These are phyloP conservation scores for Tuber magnatum DNA, from an alignment of 495 filamentous ascomycete species.

Conservation along the genomic window DNA sequence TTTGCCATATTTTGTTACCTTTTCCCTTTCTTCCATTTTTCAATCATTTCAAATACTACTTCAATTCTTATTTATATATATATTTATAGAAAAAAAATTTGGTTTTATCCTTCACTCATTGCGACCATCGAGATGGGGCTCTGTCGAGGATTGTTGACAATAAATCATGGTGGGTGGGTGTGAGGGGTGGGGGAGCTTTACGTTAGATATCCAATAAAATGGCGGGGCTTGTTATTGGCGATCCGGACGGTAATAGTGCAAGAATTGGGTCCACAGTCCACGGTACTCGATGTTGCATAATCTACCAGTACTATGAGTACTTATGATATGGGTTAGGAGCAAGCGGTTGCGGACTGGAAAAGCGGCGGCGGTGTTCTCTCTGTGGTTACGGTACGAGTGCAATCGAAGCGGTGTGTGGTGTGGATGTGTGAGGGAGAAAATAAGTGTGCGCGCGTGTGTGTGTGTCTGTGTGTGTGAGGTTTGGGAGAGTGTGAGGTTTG, in stretches of 20 bases:
- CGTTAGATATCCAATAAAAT: neutral
- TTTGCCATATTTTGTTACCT: neutral
- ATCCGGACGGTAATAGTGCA: neutral
- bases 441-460: neutral
- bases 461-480: neutral
- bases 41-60: no score
- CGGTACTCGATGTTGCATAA: neutral
- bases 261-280: neutral
- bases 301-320: neutral
- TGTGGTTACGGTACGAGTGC: neutral
- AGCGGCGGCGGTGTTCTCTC: constrained; percentile 1
- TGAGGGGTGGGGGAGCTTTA: neutral
- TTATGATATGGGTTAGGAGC: neutral
- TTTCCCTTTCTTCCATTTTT: neutral
- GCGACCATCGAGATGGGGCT: neutral
- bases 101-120: neutral
- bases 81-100: no score
- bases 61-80: neutral
- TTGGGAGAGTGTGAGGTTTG: neutral
- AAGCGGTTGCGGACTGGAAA: neutral
- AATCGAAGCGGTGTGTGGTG: neutral
- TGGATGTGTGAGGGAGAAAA: neutral
- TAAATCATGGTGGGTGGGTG: neutral
- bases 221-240: neutral
- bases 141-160: neutral